These are phyloP conservation scores for Geotrichum citri-aurantii DNA, from an alignment of 1,139 yeast species.

Conservation along the genomic window DNA sequence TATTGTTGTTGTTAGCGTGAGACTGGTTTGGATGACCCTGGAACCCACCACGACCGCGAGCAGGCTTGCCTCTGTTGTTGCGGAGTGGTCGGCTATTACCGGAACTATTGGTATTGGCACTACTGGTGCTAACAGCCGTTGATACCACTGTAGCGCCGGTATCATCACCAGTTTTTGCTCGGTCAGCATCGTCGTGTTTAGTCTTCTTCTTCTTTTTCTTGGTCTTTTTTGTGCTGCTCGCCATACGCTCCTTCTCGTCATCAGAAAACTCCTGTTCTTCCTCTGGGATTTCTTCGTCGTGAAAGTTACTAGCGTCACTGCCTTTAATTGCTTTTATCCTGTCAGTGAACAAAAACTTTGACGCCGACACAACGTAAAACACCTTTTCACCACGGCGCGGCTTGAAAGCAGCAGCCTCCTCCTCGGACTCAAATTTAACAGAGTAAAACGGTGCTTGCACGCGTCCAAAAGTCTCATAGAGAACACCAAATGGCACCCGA, in stretches of 20 bases:
- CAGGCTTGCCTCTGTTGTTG: not conserved
- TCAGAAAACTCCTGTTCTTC: conserved; percentile 95
- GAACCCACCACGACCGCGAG: not conserved
- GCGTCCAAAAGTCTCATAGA: conserved; percentile 88
- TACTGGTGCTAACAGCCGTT: not conserved
- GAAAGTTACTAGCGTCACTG: conserved; percentile 89
- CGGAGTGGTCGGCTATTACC: not conserved
- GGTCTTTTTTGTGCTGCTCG: conserved; percentile 55
- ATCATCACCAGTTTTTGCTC: not conserved
- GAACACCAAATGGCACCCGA: conserved; percentile 66
- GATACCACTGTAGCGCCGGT: not conserved
- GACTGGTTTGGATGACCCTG: not conserved
- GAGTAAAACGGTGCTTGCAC: conserved; percentile 79
- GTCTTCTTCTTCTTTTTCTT: conserved; percentile 48
- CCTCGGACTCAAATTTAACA: conserved; percentile 56
- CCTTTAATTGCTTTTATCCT: conserved; percentile 67
- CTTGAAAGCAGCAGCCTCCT: conserved; percentile 44
- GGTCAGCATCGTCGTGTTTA: conserved; percentile 18
- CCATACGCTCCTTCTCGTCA: conserved; percentile 68
- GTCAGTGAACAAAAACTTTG: conserved; percentile 74
- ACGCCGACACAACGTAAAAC: conserved; percentile 72
- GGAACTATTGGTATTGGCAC: not conserved
- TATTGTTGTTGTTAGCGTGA: not conserved
- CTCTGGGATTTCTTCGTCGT: conserved; percentile 89
- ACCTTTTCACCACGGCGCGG: conserved; percentile 53